These are phyloP conservation scores for Mortierella sp. DNA, from an alignment of 371 early-diverging fungal genomes.

Conservation along the genomic window DNA sequence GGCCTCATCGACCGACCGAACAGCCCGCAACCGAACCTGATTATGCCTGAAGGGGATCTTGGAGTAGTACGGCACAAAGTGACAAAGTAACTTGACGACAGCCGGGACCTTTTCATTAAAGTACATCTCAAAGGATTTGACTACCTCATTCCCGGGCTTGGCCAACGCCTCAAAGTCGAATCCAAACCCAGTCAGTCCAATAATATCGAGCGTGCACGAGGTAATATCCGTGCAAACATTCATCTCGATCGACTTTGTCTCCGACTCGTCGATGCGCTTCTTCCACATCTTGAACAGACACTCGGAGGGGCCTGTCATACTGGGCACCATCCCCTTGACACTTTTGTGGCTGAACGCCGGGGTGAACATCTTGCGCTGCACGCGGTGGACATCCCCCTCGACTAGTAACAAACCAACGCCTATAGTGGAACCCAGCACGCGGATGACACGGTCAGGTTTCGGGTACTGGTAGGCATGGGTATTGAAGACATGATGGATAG, in stretches of 20 bases:
- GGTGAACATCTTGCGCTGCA: conserved; percentile 77
- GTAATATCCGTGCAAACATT: conserved; percentile 1
- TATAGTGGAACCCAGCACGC: conserved; percentile 28
- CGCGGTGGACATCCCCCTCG: conserved; percentile 72
- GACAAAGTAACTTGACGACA: conserved; percentile 51
- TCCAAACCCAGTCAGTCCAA: conserved; percentile 59
- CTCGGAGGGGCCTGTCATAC: conserved; percentile 33
- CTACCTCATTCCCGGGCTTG: conserved; percentile 55
- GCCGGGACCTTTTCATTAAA: conserved; percentile 29
- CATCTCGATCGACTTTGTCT: conserved; percentile 20
- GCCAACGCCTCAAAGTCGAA: conserved; percentile 58
- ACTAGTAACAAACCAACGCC: conserved; percentile 62
- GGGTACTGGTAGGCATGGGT: conserved; percentile 66
- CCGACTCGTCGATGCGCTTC: conserved; percentile 27
- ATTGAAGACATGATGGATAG: conserved; percentile 66
- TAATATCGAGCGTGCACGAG: neutral
- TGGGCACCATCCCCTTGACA: conserved; percentile 56
- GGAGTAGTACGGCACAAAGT: conserved; percentile 59
- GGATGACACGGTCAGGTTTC: conserved; percentile 54
- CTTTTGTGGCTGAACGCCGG: conserved; percentile 72
- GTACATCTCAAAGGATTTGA: conserved; percentile 14
- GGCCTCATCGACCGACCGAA: conserved; percentile 58
- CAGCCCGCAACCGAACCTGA: conserved; percentile 22
- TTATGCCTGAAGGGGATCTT: conserved; percentile 61
- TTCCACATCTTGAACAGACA: conserved; percentile 33